Evolutionary conservation across 2,329 filamentous ascomycete genomes (phyloP).

Genomic region (Microascus cirrosus): DNA sequence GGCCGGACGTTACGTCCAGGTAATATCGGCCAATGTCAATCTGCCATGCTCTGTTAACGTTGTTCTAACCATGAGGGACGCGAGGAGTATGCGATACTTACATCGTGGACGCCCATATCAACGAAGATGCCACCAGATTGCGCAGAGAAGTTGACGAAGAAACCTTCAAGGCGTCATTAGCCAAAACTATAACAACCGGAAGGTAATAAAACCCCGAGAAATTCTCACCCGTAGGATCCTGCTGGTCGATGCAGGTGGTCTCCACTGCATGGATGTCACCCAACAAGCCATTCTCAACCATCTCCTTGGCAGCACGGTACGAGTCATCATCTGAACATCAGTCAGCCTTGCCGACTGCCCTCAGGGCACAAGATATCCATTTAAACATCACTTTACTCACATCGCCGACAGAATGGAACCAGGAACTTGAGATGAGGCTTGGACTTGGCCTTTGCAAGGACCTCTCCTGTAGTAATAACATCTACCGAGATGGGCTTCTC

Average conservation of each 20-base stretch:
- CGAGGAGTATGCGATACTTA: conserved; percentile 5
- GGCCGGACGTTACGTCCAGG: conserved; percentile 13
- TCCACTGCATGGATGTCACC: conserved; percentile 13
- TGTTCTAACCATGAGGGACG: not conserved
- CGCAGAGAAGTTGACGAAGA: conserved; percentile 19
- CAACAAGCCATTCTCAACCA: conserved; percentile 11
- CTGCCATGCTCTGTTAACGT: conserved; percentile 3
- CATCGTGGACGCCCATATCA: conserved; percentile 18
- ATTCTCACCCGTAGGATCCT: conserved; percentile 10
- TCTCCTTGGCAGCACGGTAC: conserved; percentile 8
- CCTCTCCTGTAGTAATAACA: conserved; percentile 10
- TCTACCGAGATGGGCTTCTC: conserved; percentile 13
- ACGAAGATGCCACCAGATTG: conserved; percentile 20
- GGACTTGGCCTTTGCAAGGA: conserved; percentile 9
- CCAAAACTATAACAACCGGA: not conserved
- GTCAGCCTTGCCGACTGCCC: not conserved
- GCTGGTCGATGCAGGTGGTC: conserved; percentile 11
- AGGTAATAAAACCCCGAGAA: not conserved
- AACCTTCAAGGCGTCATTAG: conserved; percentile 9
- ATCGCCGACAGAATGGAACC: conserved; percentile 10
- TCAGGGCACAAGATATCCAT: not conserved
- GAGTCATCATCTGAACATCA: conserved; percentile 8
- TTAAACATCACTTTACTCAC: conserved; percentile 3
- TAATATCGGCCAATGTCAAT: conserved; percentile 15
- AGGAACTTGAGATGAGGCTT: conserved; percentile 12